Evolutionary conservation across 2,329 filamentous ascomycete genomes (phyloP).

Genomic region (Dryadomyces quercivorus): DNA sequence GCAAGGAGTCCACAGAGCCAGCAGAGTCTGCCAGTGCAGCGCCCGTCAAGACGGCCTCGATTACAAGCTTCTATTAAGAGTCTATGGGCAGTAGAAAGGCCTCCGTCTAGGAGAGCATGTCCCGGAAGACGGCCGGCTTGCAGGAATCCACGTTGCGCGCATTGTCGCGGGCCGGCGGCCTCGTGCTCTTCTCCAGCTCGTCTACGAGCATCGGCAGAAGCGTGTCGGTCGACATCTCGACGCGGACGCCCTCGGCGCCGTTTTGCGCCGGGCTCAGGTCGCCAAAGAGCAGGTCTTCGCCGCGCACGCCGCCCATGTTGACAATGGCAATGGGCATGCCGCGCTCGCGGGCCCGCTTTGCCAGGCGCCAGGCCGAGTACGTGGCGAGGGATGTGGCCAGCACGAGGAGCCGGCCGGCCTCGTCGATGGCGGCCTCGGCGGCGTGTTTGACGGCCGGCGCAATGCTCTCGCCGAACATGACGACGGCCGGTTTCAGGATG

Average conservation of each 20-base stretch:
- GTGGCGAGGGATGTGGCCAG: conserved; percentile 86
- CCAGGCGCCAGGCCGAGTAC: conserved; percentile 87
- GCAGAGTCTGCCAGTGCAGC: neutral
- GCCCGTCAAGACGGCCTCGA: conserved; percentile 5
- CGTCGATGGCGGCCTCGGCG: conserved; percentile 71
- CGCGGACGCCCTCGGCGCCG: conserved; percentile 40
- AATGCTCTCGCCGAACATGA: conserved; percentile 95
- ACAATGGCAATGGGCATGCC: conserved; percentile 79
- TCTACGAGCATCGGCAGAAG: conserved; percentile 45
- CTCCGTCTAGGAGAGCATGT: conserved; percentile 41
- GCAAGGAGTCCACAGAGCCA: neutral
- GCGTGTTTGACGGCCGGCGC: conserved; percentile 52
- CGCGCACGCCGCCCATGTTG: conserved; percentile 75
- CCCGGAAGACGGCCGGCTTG: conserved; percentile 35
- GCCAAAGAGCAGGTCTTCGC: conserved; percentile 61
- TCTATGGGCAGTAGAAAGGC: neutral
- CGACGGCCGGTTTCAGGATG: conserved; percentile 81
- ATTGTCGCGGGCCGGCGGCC: neutral
- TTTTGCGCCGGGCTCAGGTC: conserved; percentile 37
- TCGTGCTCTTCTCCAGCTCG: conserved; percentile 25
- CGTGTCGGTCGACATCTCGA: conserved; percentile 45
- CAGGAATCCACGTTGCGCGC: conserved; percentile 5
- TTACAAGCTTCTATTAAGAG: conserved; percentile 12
- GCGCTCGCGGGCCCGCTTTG: conserved; percentile 68
- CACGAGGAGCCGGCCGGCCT: conserved; percentile 62